phyloP scores from a whole-genome alignment of 805 yeast genomes.

The Dipodascus geniculatus region DNA sequence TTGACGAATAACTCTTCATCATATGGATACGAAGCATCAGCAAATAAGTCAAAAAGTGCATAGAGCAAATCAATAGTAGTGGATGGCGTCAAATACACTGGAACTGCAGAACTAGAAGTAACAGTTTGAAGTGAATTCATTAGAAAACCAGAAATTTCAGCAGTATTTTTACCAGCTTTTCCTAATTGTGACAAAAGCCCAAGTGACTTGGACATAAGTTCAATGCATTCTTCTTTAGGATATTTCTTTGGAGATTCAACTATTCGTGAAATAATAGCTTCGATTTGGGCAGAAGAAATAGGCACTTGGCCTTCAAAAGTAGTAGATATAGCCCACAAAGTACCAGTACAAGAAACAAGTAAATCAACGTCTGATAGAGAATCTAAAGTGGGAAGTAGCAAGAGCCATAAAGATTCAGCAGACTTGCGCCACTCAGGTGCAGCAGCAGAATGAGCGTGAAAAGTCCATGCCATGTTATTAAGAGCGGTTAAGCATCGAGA shows the following conservation, averaged over 20 bases:
- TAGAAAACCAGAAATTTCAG: background rate
- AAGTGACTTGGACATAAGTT: background rate
- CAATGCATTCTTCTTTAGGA: background rate
- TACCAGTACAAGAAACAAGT: slow-evolving; percentile 1
- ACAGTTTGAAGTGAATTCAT: background rate
- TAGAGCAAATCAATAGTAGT: slow-evolving; percentile 51
- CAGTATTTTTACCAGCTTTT: background rate
- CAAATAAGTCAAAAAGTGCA: slow-evolving; percentile 64
- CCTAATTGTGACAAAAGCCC: background rate
- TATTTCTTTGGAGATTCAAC: background rate
- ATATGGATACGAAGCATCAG: slow-evolving; percentile 56
- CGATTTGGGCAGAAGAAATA: background rate
- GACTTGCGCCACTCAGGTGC: background rate
- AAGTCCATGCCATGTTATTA: slow-evolving; percentile 1
- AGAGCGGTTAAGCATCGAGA: background rate
- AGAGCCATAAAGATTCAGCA: background rate
- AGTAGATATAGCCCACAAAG: background rate
- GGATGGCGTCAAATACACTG: slow-evolving; percentile 22
- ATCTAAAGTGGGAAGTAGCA: background rate
- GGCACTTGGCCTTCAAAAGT: background rate
- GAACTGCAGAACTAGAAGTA: background rate
- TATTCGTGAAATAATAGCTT: background rate
- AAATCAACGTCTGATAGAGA: background rate
- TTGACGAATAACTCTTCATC: slow-evolving; percentile 58
- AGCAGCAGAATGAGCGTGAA: background rate